Conservation (phyloP, 2,329 filamentous ascomycete species). For the Sporothrix variecibatus region DNA sequence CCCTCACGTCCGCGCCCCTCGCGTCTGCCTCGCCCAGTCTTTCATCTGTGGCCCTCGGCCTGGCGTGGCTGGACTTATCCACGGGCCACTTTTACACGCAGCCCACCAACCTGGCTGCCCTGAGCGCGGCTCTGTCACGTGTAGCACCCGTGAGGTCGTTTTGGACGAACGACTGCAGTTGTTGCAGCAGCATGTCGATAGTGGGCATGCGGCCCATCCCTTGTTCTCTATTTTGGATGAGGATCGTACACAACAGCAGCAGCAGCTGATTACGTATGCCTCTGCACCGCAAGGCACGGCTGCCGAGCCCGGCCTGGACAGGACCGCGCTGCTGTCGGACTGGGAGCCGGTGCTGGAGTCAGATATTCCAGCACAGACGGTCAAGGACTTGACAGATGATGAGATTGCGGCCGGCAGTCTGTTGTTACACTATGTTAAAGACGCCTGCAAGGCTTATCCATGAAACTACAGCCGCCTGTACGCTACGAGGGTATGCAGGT, state of each 20-base stretch:
- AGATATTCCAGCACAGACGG: conserved; percentile 58
- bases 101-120: conserved; percentile 64
- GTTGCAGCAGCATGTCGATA: not conserved
- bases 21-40: conserved; percentile 25
- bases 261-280: conserved; percentile 73
- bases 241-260: conserved; percentile 46
- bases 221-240: conserved; percentile 71
- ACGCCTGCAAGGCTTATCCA: conserved; percentile 74
- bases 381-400: conserved; percentile 60
- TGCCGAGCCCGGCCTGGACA: not conserved
- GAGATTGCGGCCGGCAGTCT: conserved; percentile 78
- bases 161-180: conserved; percentile 64
- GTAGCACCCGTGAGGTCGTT: conserved; percentile 81
- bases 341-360: conserved; percentile 81
- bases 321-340: conserved; percentile 38
- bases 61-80: conserved; percentile 93
- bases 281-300: conserved; percentile 41
- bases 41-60: conserved; percentile 55
- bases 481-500: conserved; percentile 73
- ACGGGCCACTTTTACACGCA: conserved; percentile 95
- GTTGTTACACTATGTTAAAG: conserved; percentile 81
- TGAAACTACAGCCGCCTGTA: conserved; percentile 81
- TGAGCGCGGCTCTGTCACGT: conserved; percentile 80
- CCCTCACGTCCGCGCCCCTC: not conserved
- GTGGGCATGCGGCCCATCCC: conserved; percentile 49